Evolutionary conservation across 148 eudicot species (phyloP), one percentile per base, ranked within the genome.

Genomic region (Dianthus caryophyllus): DNA sequence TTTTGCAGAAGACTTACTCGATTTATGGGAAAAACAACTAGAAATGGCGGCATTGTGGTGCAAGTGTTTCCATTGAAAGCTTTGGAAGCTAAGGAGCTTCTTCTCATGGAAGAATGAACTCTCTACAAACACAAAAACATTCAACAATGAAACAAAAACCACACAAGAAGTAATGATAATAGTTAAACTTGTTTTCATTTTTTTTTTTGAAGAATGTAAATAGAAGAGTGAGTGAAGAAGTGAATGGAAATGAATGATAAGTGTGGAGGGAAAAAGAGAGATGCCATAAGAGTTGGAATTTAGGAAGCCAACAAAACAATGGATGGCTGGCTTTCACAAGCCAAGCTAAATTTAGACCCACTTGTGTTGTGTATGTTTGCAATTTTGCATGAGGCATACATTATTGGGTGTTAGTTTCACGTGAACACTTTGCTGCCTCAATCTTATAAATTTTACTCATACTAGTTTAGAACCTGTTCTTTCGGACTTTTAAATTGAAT

Each of bases 341-440:
- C n/a, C n/a, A n/a, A n/a, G n/a, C n/a, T n/a, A n/a, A n/a, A n/a
- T n/a, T n/a, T n/a, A n/a, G 66, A 65, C 78, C 78, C 74, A 75
- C 74, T 64, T 75, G 30, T 54, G 4, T n/a, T 54, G n/a, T 54
- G 73, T 9, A 33, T 33, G 38, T 33, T 33, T 53, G 58, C 24
- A 53, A n/a, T n/a, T 53, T 55, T 74, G 78, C 78, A 75, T 75
- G 74, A 75, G 70, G 70, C 66, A 75, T 69, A 75, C 66, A 75
- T 69, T 75, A 69, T 75, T 75, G 53, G 49, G 18, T 33, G 38
- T 33, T 33, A 33, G 18, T 57, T 75, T 75, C 78, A 75, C 78
- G 78, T 70, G 78, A 75, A 64, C 0, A 48, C 73, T 61, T 68
- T 36, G 25, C 17, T 11, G 16, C 17, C 31, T 25, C 11, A 54